Base-by-base conservation (phyloP, 805 yeast genomes). In the Zygosaccharomyces siamensis region DNA sequence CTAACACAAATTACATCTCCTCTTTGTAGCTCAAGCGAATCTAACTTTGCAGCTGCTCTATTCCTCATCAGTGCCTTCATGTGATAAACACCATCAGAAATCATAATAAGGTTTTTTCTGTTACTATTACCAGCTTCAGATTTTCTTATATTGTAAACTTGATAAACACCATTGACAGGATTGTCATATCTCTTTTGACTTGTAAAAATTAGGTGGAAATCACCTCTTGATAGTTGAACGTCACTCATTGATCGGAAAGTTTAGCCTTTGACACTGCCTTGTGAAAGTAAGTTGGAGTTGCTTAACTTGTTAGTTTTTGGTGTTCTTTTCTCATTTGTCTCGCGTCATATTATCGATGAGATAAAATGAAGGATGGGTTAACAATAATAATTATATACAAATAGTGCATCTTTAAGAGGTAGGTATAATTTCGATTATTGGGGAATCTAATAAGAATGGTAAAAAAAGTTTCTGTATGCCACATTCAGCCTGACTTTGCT, bases 31-130 rank as follows among this genome's bases (percentile, higher is more conserved):
- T 77, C 78, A 46, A 73, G 66, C 54, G 71, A 57, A 62, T 75
- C 63, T 62, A 74, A 70, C 46, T 70, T 71, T 39, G 74, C 69
- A 30, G 75, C 73, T 51, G 69, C 71, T 45, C 71, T 74, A 31
- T 80, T 79, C 61, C 81, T 77, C 52, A 78, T 68, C 26, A 80
- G 73, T 4, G 79, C 80, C 55, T 80, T 79, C 44, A 76, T 71
- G 26, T 72, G 67, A 56, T 67, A 76, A 23, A 66, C 62, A 27
- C 84, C 83, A 62, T 80, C 85, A 35, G 76, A 74, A 18, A 80
- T 59, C 70, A 79, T 70, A 45, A 67, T 58, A 20, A 67, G 51
- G 48, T 60, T 62, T 51, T 66, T 66, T 41, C 65, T 60, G 21
- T 55, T 57, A 33, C 53, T 51, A 27, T 60, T 61, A 16, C 56